These are phyloP conservation scores for Alternaria triticina DNA, from an alignment of 2,329 filamentous ascomycete species.

Conservation along the genomic window DNA sequence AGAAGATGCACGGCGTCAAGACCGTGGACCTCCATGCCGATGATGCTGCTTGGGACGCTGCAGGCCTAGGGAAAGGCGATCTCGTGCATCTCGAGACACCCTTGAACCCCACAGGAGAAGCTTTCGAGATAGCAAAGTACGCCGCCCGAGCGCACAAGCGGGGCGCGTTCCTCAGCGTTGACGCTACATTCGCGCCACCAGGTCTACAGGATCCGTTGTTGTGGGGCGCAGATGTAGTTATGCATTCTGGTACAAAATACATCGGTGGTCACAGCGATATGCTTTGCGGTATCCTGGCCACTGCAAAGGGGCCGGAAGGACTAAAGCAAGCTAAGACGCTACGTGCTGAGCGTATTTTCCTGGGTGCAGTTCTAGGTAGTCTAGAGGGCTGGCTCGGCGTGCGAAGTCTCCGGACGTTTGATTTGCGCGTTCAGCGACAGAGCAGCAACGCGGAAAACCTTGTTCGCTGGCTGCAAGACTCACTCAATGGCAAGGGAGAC, in stretches of 20 bases:
- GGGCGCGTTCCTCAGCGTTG: constrained; percentile 81
- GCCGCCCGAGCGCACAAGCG: constrained; percentile 73
- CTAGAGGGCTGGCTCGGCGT: constrained; percentile 93
- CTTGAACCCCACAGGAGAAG: constrained; percentile 86
- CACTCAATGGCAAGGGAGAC: constrained; percentile 51
- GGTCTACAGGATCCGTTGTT: constrained; percentile 84
- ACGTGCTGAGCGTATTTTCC: constrained; percentile 71
- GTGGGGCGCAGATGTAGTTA: constrained; percentile 81
- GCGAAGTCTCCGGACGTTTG: constrained; percentile 82
- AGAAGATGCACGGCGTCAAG: constrained; percentile 76
- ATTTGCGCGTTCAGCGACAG: constrained; percentile 80
- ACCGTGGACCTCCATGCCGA: constrained; percentile 68
- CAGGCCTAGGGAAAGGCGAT: constrained; percentile 76
- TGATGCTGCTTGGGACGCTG: constrained; percentile 64
- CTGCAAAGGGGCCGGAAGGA: constrained; percentile 53
- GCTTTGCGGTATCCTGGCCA: constrained; percentile 82
- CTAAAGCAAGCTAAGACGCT: constrained; percentile 56
- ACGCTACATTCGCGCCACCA: constrained; percentile 92
- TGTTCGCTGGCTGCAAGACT: constrained; percentile 72
- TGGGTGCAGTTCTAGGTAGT: constrained; percentile 86
- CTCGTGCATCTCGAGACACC: constrained; percentile 92
- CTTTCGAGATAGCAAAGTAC: constrained; percentile 73
- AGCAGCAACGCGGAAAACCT: constrained; percentile 72
- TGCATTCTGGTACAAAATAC: constrained; percentile 97
- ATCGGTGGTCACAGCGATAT: constrained; percentile 94